Evolutionary conservation across 2,329 filamentous ascomycete genomes (phyloP).

Genomic region (Mariannaea sp.): DNA sequence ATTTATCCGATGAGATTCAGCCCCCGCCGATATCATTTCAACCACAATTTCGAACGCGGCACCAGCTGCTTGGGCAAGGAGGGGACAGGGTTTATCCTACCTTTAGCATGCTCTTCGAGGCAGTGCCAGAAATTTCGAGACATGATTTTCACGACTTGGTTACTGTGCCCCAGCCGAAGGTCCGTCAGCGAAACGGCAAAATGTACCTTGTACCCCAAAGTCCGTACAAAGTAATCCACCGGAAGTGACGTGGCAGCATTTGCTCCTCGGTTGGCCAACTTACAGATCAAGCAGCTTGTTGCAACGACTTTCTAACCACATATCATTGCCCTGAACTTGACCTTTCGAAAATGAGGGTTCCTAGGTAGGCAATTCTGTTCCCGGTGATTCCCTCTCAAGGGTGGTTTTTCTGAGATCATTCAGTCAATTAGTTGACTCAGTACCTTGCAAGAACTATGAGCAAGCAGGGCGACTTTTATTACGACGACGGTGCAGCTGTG

Average conservation of each 20-base stretch:
- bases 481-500: neutral
- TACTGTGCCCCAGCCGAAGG: conserved; percentile 17
- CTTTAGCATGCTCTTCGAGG: conserved; percentile 29
- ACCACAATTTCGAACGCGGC: conserved; percentile 27
- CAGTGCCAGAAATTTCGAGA: conserved; percentile 34
- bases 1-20: conserved; percentile 12
- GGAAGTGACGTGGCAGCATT: conserved; percentile 34
- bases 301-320: conserved; percentile 23
- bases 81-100: conserved; percentile 28
- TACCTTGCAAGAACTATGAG: neutral
- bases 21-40: conserved; percentile 23
- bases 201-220: conserved; percentile 5
- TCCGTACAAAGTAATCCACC: conserved; percentile 7
- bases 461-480: neutral
- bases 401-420: neutral
- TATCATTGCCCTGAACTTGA: conserved; percentile 11
- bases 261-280: conserved; percentile 15
- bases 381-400: neutral
- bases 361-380: neutral
- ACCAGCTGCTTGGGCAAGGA: conserved; percentile 37
- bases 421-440: neutral
- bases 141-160: conserved; percentile 27
- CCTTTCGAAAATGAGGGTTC: neutral
- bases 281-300: conserved; percentile 23
- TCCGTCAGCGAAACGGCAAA: conserved; percentile 15